phyloP scores from a whole-genome alignment of 73 alveolate genomes.

The Paramecium biaurelia region DNA sequence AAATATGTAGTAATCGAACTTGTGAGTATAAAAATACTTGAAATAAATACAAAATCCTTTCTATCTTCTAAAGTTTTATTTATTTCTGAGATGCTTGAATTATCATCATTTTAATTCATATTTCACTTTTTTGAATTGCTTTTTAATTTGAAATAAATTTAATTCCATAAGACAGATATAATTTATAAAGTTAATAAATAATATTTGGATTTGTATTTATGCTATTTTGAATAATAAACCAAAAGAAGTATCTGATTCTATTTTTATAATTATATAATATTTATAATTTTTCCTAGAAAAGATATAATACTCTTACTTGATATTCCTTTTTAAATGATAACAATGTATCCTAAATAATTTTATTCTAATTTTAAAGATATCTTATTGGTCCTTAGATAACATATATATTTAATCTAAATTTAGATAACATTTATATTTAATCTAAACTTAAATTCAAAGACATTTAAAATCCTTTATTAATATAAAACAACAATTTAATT shows the following conservation, averaged over 20 bases:
- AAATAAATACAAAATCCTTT: not conserved
- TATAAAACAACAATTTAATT: not conserved
- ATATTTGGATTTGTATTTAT: not conserved
- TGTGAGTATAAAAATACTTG: not conserved
- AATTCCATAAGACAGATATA: not conserved
- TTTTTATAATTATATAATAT: too few species aligned
- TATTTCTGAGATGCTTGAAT: not conserved
- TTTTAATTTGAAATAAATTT: not conserved
- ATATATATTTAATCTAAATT: too few species aligned
- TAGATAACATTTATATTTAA: too few species aligned
- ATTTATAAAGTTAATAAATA: not conserved
- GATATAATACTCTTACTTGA: too few species aligned
- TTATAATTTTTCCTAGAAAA: too few species aligned
- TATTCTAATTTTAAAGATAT: too few species aligned
- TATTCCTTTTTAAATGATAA: too few species aligned
- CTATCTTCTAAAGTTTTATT: constrained; percentile 1
- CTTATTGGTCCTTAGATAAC: too few species aligned
- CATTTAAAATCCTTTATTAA: too few species aligned
- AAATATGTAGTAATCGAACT: not conserved
- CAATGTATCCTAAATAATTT: not conserved
- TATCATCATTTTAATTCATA: not conserved
- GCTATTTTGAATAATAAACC: not conserved
- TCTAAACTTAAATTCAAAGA: not conserved
- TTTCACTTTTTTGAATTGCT: not conserved
- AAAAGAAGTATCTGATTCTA: not conserved